Conservation (phyloP, 176 grass and related monocot genomes). For the Microstegium vimineum region DNA sequence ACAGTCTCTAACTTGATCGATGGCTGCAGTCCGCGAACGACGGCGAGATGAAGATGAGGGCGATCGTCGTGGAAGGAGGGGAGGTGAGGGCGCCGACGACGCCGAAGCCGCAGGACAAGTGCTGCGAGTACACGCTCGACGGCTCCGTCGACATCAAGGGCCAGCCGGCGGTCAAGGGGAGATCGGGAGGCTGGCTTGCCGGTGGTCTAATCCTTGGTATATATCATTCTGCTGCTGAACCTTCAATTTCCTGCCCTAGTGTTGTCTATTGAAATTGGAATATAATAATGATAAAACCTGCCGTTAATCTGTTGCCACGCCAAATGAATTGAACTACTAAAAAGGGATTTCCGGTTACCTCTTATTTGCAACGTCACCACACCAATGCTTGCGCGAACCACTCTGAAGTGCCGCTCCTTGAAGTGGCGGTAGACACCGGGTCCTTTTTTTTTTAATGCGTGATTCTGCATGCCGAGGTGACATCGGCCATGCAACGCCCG, state of each 20-base stretch:
- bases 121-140: slow-evolving; percentile 58
- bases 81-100: slow-evolving; percentile 9
- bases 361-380: background rate
- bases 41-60: slow-evolving; percentile 39
- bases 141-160: slow-evolving; percentile 73
- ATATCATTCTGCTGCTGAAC: slow-evolving; percentile 24
- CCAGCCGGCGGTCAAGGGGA: slow-evolving; percentile 56
- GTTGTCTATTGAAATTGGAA: background rate
- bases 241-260: background rate
- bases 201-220: slow-evolving; percentile 72
- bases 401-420: background rate
- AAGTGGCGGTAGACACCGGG: slow-evolving; percentile 24
- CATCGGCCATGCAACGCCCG: slow-evolving; percentile 36
- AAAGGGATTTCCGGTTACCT: background rate
- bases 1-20: background rate
- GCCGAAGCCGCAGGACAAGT: slow-evolving; percentile 30
- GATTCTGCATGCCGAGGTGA: slow-evolving; percentile 40
- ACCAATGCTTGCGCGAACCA: background rate
- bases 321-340: background rate
- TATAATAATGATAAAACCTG: background rate
- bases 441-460: background rate
- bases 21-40: slow-evolving; percentile 33
- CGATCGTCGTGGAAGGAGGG: slow-evolving; percentile 29
- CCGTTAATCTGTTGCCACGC: background rate
- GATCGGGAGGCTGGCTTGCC: slow-evolving; percentile 69